These are phyloP conservation scores for Yamagishiella unicocca DNA, from an alignment of 139 green algal species.

Conservation along the genomic window DNA sequence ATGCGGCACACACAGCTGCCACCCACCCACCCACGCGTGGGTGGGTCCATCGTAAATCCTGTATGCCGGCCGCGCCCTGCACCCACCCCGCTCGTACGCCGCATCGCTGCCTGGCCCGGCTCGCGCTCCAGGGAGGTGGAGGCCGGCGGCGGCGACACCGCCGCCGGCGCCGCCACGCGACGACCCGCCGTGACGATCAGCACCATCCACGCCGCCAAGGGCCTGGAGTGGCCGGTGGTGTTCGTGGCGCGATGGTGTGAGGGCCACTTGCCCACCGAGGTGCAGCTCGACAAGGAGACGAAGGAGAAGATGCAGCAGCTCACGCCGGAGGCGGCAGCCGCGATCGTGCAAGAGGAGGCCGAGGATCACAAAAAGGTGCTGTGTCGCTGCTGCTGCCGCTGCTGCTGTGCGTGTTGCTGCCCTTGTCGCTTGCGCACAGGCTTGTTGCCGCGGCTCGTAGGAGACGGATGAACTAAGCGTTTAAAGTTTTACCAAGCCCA, in stretches of 20 bases:
- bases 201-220: constrained; percentile 47
- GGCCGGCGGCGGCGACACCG: not conserved
- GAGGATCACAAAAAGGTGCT: not conserved
- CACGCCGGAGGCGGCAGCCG: not conserved
- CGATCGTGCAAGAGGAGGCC: not conserved
- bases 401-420: no score
- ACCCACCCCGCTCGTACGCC: no score
- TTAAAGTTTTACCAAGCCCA: no score
- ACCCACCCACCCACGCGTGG: no score
- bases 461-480: no score
- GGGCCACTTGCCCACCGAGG: constrained; percentile 19
- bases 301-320: not conserved
- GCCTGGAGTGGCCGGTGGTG: constrained; percentile 10
- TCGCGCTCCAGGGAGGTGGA: not conserved
- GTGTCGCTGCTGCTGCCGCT: no score
- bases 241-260: constrained; percentile 23
- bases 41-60: no score
- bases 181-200: constrained; percentile 17
- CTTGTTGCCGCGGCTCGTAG: no score
- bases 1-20: no score
- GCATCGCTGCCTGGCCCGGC: no score
- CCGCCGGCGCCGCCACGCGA: not conserved
- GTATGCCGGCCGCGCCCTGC: no score
- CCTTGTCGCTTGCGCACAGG: no score
- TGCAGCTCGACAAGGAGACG: not conserved